phyloP scores from a whole-genome alignment of 345 rosid species.

The Populus alba region DNA sequence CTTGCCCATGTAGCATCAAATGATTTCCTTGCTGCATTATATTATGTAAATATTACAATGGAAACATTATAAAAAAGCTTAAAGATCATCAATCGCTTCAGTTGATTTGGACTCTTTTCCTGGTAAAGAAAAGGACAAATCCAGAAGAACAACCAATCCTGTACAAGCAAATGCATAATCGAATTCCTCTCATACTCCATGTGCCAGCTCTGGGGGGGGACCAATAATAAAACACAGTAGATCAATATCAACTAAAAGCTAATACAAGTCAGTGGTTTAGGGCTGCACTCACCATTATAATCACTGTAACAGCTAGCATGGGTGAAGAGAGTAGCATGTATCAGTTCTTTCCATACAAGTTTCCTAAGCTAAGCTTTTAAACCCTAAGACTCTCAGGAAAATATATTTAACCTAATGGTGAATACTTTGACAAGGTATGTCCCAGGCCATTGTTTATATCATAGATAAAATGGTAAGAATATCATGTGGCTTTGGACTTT shows the following conservation, averaged over 20 bases:
- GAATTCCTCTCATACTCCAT: not conserved
- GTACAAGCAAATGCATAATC: not conserved
- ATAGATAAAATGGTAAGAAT: not conserved
- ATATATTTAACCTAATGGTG: not conserved
- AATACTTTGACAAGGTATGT: not conserved
- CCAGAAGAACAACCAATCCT: not conserved
- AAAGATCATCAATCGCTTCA: not conserved
- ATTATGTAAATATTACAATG: not conserved
- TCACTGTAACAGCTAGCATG: not conserved
- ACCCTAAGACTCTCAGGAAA: not conserved
- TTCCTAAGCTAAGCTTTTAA: not conserved
- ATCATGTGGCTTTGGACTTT: not conserved
- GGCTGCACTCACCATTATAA: not conserved
- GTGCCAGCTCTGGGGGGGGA: not conserved
- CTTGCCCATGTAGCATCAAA: too few species aligned
- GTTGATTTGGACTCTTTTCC: not conserved
- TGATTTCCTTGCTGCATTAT: not conserved
- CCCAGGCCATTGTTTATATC: not conserved
- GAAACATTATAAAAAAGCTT: not conserved
- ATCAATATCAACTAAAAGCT: not conserved
- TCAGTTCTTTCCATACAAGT: not conserved
- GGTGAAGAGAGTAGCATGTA: not conserved
- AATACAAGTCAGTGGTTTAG: not conserved
- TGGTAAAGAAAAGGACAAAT: not conserved
- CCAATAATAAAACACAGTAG: not conserved